Evolutionary conservation across 371 early-diverging fungal species (phyloP).

Genomic region (Actinomucor elegans): DNA sequence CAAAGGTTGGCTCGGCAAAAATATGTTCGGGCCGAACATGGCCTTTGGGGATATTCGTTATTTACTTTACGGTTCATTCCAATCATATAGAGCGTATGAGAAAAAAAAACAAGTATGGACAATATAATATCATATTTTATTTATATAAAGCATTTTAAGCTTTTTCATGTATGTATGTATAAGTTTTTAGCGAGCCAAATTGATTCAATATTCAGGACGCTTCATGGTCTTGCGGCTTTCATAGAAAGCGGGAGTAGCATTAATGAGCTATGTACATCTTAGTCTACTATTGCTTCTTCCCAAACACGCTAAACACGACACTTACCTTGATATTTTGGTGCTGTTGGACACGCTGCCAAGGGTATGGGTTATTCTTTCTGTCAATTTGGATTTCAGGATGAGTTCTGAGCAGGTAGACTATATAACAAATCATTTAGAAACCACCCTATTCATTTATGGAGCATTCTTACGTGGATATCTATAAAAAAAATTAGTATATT

Average conservation of each 20-base stretch:
- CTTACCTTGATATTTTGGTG: slow-evolving; percentile 48
- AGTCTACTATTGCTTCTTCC: neutral
- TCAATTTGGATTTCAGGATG: slow-evolving; percentile 53
- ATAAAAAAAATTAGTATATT: neutral
- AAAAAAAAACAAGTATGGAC: too few species aligned
- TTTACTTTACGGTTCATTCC: too few species aligned
- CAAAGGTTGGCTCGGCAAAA: too few species aligned
- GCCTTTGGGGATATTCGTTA: too few species aligned
- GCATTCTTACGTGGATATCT: slow-evolving; percentile 22
- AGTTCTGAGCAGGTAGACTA: slow-evolving; percentile 43
- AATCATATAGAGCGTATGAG: too few species aligned
- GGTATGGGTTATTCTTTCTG: slow-evolving; percentile 45
- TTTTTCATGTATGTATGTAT: too few species aligned
- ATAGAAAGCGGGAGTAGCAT: slow-evolving; percentile 16
- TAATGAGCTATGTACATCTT: slow-evolving; percentile 2
- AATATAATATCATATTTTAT: too few species aligned
- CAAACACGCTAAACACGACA: neutral
- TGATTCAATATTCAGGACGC: neutral
- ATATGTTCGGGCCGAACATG: too few species aligned
- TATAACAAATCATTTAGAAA: neutral
- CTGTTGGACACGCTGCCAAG: slow-evolving; percentile 47
- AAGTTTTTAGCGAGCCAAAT: too few species aligned
- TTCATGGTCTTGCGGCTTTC: slow-evolving; percentile 5
- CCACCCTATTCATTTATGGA: neutral
- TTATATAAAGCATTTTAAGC: too few species aligned